phyloP scores from a whole-genome alignment of 208 protist genomes.

The Trypanosoma grayi region DNA sequence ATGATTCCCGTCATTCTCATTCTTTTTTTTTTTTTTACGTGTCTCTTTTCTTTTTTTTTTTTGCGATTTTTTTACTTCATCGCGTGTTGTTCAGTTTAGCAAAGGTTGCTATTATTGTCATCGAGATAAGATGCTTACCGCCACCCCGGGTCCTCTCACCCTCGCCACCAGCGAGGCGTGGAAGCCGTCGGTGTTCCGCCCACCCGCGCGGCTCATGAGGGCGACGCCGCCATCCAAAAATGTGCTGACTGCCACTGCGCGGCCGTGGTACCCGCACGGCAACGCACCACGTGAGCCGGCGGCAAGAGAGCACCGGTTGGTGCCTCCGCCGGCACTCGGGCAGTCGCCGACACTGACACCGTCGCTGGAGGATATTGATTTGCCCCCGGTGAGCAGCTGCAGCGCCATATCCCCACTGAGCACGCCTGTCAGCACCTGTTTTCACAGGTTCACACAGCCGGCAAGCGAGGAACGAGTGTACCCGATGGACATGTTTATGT shows the following conservation, averaged over 20 bases:
- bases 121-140: slow-evolving; percentile 39
- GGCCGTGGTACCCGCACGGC: slow-evolving; percentile 46
- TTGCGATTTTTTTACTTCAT: slow-evolving; percentile 3
- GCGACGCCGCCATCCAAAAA: slow-evolving; percentile 38
- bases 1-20: slow-evolving; percentile 12
- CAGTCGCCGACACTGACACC: slow-evolving; percentile 30
- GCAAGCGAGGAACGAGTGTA: slow-evolving; percentile 55
- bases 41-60: slow-evolving; percentile 13
- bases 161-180: slow-evolving; percentile 59
- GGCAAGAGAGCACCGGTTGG: slow-evolving; percentile 29
- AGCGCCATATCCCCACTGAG: slow-evolving; percentile 62
- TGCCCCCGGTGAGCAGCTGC: slow-evolving; percentile 28
- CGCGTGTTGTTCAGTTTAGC: neutral
- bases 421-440: slow-evolving; percentile 46
- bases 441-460: slow-evolving; percentile 59
- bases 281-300: slow-evolving; percentile 14
- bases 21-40: slow-evolving; percentile 7
- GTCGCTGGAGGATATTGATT: slow-evolving; percentile 12
- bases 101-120: slow-evolving; percentile 6
- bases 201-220: slow-evolving; percentile 44
- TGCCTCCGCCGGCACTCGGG: slow-evolving; percentile 59
- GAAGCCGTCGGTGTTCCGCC: slow-evolving; percentile 65
- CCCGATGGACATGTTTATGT: slow-evolving; percentile 80
- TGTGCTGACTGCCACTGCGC: slow-evolving; percentile 43
- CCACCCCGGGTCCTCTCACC: slow-evolving; percentile 31